A percentile compares a stretch with the other conserved stretches of the same genome.
Conservation (phyloP, 352 stramenopile species). For the Phytophthora chlamydospora region DNA sequence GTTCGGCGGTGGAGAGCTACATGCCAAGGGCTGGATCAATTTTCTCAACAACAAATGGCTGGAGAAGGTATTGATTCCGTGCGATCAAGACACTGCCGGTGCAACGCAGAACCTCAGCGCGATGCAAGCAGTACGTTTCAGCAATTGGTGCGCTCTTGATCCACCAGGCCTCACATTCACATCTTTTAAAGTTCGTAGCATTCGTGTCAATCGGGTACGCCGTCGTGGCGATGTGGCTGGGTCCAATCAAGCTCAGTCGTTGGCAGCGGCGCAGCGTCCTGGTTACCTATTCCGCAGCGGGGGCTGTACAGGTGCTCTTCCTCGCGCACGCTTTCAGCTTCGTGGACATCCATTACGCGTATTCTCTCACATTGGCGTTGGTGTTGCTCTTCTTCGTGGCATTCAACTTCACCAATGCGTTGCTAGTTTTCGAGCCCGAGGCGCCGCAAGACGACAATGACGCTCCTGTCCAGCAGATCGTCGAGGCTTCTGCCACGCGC, state of each 20-base stretch:
- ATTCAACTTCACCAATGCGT: slow-evolving; percentile 67
- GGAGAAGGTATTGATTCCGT: slow-evolving; percentile 29
- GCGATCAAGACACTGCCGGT: slow-evolving; percentile 31
- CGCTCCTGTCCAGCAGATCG: slow-evolving; percentile 3
- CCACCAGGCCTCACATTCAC: slow-evolving; percentile 3
- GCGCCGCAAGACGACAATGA: slow-evolving; percentile 12
- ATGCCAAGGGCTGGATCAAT: slow-evolving; percentile 8
- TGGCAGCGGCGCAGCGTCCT: slow-evolving; percentile 55
- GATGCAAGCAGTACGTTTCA: slow-evolving; percentile 40
- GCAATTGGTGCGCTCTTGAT: neutral
- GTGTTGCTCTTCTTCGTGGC: slow-evolving; percentile 48
- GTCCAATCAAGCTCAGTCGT: slow-evolving; percentile 53
- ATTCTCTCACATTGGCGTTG: slow-evolving; percentile 39
- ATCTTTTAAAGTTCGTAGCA: slow-evolving; percentile 46
- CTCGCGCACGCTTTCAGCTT: slow-evolving; percentile 31
- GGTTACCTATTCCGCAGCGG: slow-evolving; percentile 42
- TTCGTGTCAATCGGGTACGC: slow-evolving; percentile 57
- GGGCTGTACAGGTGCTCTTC: slow-evolving; percentile 48
- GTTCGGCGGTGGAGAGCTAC: neutral
- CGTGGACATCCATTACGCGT: slow-evolving; percentile 37
- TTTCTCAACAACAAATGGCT: slow-evolving; percentile 21
- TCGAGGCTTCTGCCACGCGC: slow-evolving; percentile 25
- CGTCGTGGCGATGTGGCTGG: slow-evolving; percentile 51
- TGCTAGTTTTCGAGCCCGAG: slow-evolving; percentile 57
- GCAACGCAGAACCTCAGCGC: slow-evolving; percentile 41